Percentiles rank a stretch among this genome's conserved stretches.
phyloP scores from a whole-genome alignment of 2,329 filamentous ascomycete species.

The Ceratocystis alfenasii region DNA sequence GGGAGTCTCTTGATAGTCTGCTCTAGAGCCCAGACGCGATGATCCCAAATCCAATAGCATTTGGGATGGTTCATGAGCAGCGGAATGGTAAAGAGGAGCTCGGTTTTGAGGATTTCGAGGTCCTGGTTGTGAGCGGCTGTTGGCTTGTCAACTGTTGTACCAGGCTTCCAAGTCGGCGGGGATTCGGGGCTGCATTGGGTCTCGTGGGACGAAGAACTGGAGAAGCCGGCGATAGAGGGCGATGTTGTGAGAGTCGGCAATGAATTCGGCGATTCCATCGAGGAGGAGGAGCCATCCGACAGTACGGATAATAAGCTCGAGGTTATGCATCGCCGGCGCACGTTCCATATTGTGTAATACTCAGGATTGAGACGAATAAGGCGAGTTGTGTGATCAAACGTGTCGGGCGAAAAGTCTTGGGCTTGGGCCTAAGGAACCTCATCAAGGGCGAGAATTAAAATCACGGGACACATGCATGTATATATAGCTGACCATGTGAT shows the following conservation, averaged over 20 bases:
- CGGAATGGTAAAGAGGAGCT: conserved; percentile 72
- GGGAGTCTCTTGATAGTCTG: conserved; percentile 56
- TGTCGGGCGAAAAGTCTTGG: conserved; percentile 40
- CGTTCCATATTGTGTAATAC: conserved; percentile 87
- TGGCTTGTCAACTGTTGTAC: conserved; percentile 40
- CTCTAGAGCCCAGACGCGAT: conserved; percentile 72
- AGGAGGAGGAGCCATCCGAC: conserved; percentile 40
- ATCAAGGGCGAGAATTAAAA: conserved; percentile 8
- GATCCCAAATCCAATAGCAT: conserved; percentile 99
- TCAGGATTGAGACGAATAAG: conserved; percentile 69
- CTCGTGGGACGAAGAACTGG: conserved; percentile 40
- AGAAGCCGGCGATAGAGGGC: conserved; percentile 53
- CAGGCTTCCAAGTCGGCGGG: conserved; percentile 42
- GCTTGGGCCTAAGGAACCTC: conserved; percentile 30
- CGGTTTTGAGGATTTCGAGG: conserved; percentile 50
- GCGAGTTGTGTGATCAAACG: conserved; percentile 57
- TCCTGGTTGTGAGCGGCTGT: conserved; percentile 24
- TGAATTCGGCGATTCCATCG: conserved; percentile 43
- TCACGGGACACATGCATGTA: background rate
- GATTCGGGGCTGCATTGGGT: conserved; percentile 37
- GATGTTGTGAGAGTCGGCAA: conserved; percentile 43
- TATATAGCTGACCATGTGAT: background rate
- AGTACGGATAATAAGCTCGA: conserved; percentile 46
- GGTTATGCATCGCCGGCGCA: conserved; percentile 59
- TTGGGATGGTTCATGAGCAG: conserved; percentile 80